Evolutionary conservation across 305 asterid genomes (phyloP).

Genomic region (Fraxinus nigra): DNA sequence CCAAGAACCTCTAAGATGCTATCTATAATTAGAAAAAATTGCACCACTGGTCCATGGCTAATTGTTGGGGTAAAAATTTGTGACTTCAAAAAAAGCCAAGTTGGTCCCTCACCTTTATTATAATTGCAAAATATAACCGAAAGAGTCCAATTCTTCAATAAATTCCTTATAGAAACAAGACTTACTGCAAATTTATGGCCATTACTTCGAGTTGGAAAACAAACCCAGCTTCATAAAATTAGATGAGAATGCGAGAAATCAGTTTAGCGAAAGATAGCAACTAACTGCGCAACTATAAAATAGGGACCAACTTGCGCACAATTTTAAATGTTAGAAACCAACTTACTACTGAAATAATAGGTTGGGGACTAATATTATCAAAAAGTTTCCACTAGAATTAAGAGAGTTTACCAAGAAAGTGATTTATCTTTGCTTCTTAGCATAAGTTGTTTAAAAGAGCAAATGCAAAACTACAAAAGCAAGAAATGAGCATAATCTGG

Average conservation of each 20-base stretch:
- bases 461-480: background rate
- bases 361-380: background rate
- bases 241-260: background rate
- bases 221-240: background rate
- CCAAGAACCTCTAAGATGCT: too few species aligned
- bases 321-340: background rate
- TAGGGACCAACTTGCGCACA: background rate
- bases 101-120: background rate
- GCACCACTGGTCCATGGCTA: too few species aligned
- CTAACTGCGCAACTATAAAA: background rate
- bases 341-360: background rate
- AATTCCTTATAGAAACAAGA: background rate
- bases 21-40: too few species aligned
- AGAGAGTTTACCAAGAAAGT: background rate
- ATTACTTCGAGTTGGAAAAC: background rate
- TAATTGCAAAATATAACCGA: too few species aligned
- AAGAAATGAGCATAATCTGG: constrained; percentile 1
- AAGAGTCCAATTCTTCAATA: background rate
- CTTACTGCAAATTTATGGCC: background rate
- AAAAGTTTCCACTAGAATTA: background rate
- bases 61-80: background rate
- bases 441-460: background rate
- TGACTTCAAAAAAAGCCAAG: background rate
- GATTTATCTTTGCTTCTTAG: background rate
- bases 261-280: background rate